Conservation (phyloP, 2,329 filamentous ascomycete species). For the Fusarium verrucosum region DNA sequence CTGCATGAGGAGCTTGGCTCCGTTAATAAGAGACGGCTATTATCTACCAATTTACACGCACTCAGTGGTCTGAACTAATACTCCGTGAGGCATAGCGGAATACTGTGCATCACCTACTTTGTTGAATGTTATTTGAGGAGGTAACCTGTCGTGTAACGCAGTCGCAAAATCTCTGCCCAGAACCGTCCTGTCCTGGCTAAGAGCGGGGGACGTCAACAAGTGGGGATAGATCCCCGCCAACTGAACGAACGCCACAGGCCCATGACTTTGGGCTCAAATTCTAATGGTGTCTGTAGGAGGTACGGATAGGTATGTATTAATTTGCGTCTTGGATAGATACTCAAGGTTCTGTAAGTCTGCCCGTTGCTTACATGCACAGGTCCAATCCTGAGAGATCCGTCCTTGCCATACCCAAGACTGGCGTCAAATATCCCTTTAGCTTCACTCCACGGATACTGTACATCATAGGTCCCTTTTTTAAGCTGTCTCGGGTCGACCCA, state of each 20-base stretch:
- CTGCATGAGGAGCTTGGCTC: conserved; percentile 17
- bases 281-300: too few relatives aligned
- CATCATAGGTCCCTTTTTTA: conserved; percentile 10
- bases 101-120: not conserved
- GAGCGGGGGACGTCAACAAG: conserved; percentile 28
- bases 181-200: not conserved
- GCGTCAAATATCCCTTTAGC: not conserved
- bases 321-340: not conserved
- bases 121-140: not conserved
- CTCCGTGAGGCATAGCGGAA: not conserved
- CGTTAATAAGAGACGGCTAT: not conserved
- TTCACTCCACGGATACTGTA: not conserved
- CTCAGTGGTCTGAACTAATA: not conserved
- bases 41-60: conserved; percentile 3
- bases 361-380: not conserved
- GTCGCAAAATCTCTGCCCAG: not conserved
- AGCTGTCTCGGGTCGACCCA: conserved; percentile 25
- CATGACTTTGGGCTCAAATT: conserved; percentile 17
- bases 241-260: conserved; percentile 33
- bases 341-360: too few relatives aligned
- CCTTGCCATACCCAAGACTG: not conserved
- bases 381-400: not conserved
- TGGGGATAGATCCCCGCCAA: conserved; percentile 32
- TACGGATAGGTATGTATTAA: too few relatives aligned
- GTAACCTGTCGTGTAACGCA: not conserved